phyloP scores from a whole-genome alignment of 2,329 filamentous ascomycete genomes.

The Ophiostoma fasciatum region DNA sequence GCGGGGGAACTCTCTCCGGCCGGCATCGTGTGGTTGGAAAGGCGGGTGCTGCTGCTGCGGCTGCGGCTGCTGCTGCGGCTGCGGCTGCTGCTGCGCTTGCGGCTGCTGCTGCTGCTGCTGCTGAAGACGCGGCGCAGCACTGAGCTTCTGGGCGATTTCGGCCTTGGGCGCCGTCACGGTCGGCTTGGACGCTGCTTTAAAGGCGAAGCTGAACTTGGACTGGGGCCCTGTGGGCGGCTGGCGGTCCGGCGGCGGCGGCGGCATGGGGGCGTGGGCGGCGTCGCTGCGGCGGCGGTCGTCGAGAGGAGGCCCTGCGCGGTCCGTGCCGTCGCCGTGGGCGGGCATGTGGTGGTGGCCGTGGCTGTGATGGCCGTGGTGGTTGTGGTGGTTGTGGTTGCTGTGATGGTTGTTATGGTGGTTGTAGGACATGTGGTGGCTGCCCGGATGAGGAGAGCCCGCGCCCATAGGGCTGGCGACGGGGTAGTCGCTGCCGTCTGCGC shows the following conservation, averaged over 20 bases:
- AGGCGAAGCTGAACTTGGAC: conserved; percentile 80
- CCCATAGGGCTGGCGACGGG: no score
- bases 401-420: no score
- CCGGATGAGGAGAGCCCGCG: no score
- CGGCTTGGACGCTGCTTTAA: conserved; percentile 58
- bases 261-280: no score
- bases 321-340: no score
- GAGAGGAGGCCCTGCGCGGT: no score
- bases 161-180: conserved; percentile 43
- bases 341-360: no score
- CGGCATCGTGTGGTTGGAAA: conserved; percentile 15
- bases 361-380: no score
- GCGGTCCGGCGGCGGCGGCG: conserved; percentile 38
- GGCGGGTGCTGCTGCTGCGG: conserved; percentile 14
- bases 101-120: conserved; percentile 7
- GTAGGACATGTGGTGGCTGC: no score
- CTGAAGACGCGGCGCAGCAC: conserved; percentile 35
- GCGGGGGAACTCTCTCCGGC: conserved; percentile 30
- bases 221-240: conserved; percentile 39
- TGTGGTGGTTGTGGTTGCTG: no score
- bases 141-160: conserved; percentile 55
- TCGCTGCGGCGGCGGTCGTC: no score
- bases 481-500: no score
- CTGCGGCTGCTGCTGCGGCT: conserved; percentile 6
- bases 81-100: conserved; percentile 10